phyloP scores from a whole-genome alignment of 2,329 filamentous ascomycete species.

The Arthrobotrys conoides region DNA sequence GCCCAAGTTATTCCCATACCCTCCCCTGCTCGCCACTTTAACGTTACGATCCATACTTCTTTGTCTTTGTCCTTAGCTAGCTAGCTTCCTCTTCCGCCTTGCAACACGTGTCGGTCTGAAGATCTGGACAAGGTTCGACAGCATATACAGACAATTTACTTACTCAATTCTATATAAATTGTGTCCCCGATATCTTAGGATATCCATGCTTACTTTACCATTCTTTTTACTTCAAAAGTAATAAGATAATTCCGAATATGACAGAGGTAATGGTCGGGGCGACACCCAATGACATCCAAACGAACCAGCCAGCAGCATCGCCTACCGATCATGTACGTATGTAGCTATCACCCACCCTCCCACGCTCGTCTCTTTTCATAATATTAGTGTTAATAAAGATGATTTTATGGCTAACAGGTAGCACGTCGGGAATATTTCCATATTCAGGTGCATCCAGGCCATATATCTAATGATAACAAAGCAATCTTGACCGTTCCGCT shows the following conservation, averaged over 20 bases:
- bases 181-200: background rate
- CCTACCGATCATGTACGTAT: conserved; percentile 60
- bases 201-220: background rate
- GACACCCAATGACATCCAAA: conserved; percentile 39
- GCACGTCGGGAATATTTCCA: conserved; percentile 13
- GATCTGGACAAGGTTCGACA: background rate
- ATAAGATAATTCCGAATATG: conserved; percentile 35
- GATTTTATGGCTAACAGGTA: conserved; percentile 35
- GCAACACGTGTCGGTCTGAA: background rate
- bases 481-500: conserved; percentile 52
- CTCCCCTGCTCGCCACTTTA: conserved; percentile 1
- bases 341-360: conserved; percentile 7
- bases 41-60: conserved; percentile 25
- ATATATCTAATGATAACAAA: conserved; percentile 53
- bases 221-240: background rate
- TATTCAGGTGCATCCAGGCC: conserved; percentile 59
- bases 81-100: conserved; percentile 6
- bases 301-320: conserved; percentile 41
- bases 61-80: background rate
- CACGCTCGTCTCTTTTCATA: background rate
- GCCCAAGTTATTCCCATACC: background rate
- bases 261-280: conserved; percentile 40
- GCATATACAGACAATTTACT: background rate
- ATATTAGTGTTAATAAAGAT: conserved; percentile 9
- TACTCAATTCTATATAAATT: conserved; percentile 4